Conservation (phyloP, 352 stramenopile species). For the Blastocystis sp. region DNA sequence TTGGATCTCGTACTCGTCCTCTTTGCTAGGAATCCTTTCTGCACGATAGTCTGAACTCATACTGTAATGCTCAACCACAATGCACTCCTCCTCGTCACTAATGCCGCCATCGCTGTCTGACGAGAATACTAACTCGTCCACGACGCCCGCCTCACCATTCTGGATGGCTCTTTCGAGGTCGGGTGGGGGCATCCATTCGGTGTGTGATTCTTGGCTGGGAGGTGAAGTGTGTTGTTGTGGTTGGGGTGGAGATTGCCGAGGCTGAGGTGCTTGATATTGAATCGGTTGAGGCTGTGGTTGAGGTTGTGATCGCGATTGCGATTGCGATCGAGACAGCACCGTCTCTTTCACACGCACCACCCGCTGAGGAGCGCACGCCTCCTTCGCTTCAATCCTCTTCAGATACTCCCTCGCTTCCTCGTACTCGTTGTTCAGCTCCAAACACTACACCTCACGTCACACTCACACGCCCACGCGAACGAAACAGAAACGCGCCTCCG, state of each 20-base stretch:
- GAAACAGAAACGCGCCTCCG: constrained; percentile 44
- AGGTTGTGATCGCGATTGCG: too few species aligned
- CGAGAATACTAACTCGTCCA: not conserved
- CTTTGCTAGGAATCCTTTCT: constrained; percentile 21
- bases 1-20: constrained; percentile 11
- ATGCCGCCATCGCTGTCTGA: not conserved
- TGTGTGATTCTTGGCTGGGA: too few species aligned
- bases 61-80: constrained; percentile 20
- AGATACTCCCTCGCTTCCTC: constrained; percentile 19
- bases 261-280: too few species aligned
- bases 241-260: too few species aligned
- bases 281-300: too few species aligned
- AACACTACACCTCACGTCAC: not conserved
- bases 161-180: too few species aligned
- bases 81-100: constrained; percentile 22
- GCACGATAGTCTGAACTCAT: not conserved
- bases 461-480: not conserved
- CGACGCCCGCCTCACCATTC: not conserved
- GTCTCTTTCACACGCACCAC: too few species aligned
- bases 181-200: too few species aligned
- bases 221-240: too few species aligned
- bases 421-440: constrained; percentile 50
- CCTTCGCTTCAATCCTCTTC: not conserved
- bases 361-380: too few species aligned
- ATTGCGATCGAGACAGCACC: too few species aligned